These are phyloP conservation scores for Xylariaceae sp. DNA, from an alignment of 2,329 filamentous ascomycete genomes.

Conservation along the genomic window DNA sequence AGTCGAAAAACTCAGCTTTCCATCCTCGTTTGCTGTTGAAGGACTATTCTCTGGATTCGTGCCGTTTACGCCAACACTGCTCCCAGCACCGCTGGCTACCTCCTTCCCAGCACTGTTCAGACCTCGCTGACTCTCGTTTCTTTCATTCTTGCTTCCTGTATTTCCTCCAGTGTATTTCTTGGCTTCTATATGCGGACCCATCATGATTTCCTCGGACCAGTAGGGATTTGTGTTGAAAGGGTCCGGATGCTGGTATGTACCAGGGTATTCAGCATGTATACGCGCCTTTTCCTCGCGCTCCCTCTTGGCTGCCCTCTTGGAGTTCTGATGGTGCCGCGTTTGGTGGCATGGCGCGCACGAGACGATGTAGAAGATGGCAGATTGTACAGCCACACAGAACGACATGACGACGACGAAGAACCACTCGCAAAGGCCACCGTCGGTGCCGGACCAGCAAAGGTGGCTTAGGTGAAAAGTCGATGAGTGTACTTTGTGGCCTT, in stretches of 20 bases:
- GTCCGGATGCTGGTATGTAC: constrained; percentile 71
- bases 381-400: constrained; percentile 62
- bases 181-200: constrained; percentile 62
- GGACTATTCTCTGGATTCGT: constrained; percentile 36
- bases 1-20: constrained; percentile 28
- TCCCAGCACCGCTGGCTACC: constrained; percentile 32
- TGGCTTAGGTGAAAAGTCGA: constrained; percentile 2
- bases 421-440: not conserved
- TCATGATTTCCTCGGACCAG: constrained; percentile 81
- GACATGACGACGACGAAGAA: constrained; percentile 34
- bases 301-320: constrained; percentile 65
- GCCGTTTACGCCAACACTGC: constrained; percentile 31
- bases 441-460: not conserved
- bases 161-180: constrained; percentile 44
- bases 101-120: constrained; percentile 55
- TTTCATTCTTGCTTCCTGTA: constrained; percentile 32
- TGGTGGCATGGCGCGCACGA: constrained; percentile 77
- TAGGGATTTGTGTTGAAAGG: constrained; percentile 84
- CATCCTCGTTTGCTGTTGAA: constrained; percentile 45
- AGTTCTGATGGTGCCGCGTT: constrained; percentile 63
- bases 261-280: constrained; percentile 65
- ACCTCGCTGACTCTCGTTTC: constrained; percentile 55
- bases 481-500: constrained; percentile 8
- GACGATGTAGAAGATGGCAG: constrained; percentile 71
- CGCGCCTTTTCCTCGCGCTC: constrained; percentile 62